phyloP scores from a whole-genome alignment of 1,284 basidiomycete species.

The Puccinia hordei region DNA sequence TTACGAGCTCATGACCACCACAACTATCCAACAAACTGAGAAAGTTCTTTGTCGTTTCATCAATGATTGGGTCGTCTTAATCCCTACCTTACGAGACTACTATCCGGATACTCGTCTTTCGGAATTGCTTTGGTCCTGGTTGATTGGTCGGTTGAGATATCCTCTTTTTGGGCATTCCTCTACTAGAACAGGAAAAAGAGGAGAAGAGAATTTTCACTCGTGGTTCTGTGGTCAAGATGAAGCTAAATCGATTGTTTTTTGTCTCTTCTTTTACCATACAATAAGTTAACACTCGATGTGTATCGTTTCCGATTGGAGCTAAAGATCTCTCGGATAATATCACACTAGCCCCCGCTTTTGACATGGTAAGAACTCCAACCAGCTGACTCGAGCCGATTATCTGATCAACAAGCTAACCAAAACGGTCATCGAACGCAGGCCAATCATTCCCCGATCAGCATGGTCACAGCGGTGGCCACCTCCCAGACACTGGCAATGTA shows the following conservation, averaged over 20 bases:
- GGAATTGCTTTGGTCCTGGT: conserved; percentile 39
- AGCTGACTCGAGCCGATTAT: conserved; percentile 52
- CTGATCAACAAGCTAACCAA: conserved; percentile 19
- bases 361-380: conserved; percentile 52
- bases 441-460: conserved; percentile 18
- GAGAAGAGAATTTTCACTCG: too few relatives aligned
- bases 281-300: conserved; percentile 56
- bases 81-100: not conserved
- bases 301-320: conserved; percentile 54
- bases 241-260: not conserved
- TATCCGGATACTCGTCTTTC: not conserved
- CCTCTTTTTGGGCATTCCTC: not conserved
- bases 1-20: conserved; percentile 20
- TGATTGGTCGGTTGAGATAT: conserved; percentile 2
- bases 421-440: conserved; percentile 9
- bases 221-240: not conserved
- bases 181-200: too few relatives aligned
- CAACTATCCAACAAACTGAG: conserved; percentile 3
- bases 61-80: conserved; percentile 28
- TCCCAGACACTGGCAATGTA: conserved; percentile 34
- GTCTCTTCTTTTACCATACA: too few relatives aligned
- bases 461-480: conserved; percentile 17
- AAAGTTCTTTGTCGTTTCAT: conserved; percentile 24
- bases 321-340: conserved; percentile 53
- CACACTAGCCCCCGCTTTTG: conserved; percentile 55